Conservation (phyloP, 139 green algal genomes). For the Nannochloris sp. region DNA sequence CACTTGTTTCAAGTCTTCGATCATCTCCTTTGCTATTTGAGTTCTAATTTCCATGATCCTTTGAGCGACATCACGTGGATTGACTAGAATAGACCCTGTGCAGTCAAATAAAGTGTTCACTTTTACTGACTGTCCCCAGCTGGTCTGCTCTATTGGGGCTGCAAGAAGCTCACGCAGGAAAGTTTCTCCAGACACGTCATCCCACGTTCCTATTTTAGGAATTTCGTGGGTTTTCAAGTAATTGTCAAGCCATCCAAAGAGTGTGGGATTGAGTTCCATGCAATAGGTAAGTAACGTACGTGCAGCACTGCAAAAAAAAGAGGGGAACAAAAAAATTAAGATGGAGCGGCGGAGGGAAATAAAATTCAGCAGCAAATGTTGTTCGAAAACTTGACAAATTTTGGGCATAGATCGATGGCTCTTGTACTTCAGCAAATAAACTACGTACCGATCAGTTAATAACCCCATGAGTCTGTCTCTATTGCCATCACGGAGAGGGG, state of each 20-base stretch:
- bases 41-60: constrained; percentile 74
- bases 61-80: constrained; percentile 75
- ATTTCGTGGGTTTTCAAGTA: constrained; percentile 58
- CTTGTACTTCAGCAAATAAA: neutral
- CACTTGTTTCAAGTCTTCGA: constrained; percentile 59
- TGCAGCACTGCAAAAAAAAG: constrained; percentile 39
- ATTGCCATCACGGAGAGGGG: constrained; percentile 73
- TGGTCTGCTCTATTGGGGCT: constrained; percentile 52
- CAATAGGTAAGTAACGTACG: constrained; percentile 74
- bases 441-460: constrained; percentile 55
- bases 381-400: no score
- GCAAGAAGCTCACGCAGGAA: constrained; percentile 69
- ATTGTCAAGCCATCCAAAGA: constrained; percentile 28
- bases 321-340: neutral
- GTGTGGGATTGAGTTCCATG: constrained; percentile 32
- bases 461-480: constrained; percentile 69
- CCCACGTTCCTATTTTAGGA: constrained; percentile 62
- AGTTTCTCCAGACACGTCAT: constrained; percentile 71
- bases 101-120: constrained; percentile 2
- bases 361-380: neutral
- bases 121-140: constrained; percentile 13
- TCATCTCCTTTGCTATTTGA: constrained; percentile 71
- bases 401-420: neutral
- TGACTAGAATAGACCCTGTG: constrained; percentile 29
- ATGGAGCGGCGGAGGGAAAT: no score